Base-by-base conservation (phyloP, 345 rosid genomes). In the Rhizophora apiculata region DNA sequence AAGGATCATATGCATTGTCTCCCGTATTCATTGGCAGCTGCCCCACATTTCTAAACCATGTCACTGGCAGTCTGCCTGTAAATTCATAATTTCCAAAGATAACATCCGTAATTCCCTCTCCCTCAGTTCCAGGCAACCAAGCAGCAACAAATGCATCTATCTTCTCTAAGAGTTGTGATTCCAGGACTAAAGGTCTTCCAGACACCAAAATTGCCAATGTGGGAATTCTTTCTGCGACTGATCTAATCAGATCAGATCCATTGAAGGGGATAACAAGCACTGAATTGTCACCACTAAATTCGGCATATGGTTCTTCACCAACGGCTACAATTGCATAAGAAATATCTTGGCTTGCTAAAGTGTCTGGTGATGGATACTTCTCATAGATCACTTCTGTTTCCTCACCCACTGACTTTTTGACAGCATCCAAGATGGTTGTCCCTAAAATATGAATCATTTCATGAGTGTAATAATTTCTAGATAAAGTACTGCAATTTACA, bases 121-220 rank as follows among this genome's bases (percentile, higher is more conserved):
- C 97, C 77, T 93, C 96, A 0, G 76, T 88, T 79, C 97, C 98
- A 13, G 96, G 97, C 60, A 91, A 62, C 98, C 98, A 91, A 53
- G 98, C 97, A 53, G 93, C 96, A 22, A 91, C 80, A n/a, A 91
- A 37, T 37, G 88, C 90, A 60, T 88, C 87, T 3, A 79, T 68
- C 78, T 89, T 86, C 64, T 82, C 90, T 77, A 87, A 72, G 53
- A 89, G 60, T 31, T n/a, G 21, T n/a, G 84, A 82, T 51, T 89
- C 89, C 22, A 91, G 16, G 71, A 85, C 87, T 72, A 88, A 32
- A 34, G 97, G 98, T 63, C 96, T 85, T 78, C 96, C 98, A 6
- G 93, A 78, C 65, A 93, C 68, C 74, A 91, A 49, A 65, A 93
- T 77, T 53, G 67, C 84, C 68, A 91, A 67, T 20, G 90, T 91